Conservation (phyloP, 805 yeast species). For the Saccharomycopsis selenospora region DNA sequence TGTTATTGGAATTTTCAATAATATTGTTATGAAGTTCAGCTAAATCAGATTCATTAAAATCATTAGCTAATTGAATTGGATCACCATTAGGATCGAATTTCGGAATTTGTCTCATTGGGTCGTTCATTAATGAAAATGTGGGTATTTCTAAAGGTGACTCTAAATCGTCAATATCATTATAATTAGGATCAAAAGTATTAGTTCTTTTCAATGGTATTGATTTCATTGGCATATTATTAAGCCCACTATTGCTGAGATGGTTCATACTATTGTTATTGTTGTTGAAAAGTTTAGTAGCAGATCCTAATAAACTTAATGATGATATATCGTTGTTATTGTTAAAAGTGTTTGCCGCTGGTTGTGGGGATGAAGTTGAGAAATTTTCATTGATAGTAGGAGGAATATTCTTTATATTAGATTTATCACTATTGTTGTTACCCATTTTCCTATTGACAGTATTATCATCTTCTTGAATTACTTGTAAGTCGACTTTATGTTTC, state of each 20-base stretch:
- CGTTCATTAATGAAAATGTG: slow-evolving; percentile 20
- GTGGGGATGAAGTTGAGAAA: not conserved
- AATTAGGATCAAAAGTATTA: slow-evolving; percentile 18
- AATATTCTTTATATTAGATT: not conserved
- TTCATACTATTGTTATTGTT: not conserved
- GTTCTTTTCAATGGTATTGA: slow-evolving; percentile 4
- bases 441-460: not conserved
- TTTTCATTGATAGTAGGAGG: not conserved
- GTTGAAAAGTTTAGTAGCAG: not conserved
- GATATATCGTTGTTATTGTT: not conserved
- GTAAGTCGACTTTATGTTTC: slow-evolving; percentile 5
- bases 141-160: slow-evolving; percentile 16
- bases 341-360: not conserved
- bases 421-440: not conserved
- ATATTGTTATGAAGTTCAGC: not conserved
- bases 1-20: not conserved
- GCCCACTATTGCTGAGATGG: no score
- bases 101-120: slow-evolving; percentile 21
- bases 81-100: slow-evolving; percentile 6
- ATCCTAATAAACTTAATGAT: not conserved
- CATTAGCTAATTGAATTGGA: not conserved
- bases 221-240: not conserved
- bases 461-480: slow-evolving; percentile 5
- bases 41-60: slow-evolving; percentile 7
- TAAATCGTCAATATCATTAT: slow-evolving; percentile 2